Base-by-base conservation (phyloP, 1,284 basidiomycete species). In the Phaffia rhodozyma region DNA sequence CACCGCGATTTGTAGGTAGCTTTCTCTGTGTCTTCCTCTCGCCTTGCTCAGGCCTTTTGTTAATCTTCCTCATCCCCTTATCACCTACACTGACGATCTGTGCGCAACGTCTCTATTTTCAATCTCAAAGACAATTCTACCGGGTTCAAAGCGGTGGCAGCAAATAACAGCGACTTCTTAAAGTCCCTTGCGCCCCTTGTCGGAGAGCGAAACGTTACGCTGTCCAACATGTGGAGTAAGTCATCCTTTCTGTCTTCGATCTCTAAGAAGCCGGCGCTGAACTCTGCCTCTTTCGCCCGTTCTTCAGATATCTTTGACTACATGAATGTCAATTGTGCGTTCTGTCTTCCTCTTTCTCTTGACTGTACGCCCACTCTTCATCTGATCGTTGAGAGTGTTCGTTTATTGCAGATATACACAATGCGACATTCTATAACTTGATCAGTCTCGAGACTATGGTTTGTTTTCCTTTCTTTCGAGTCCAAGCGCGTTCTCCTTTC, bases 401-500 rank as follows among this genome's bases (percentile, higher is more conserved):
- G 52, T 32, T 57, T 5, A n/a, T 27, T 48, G n/a, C 13, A n/a
- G 47, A 86, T 68, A 81, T 81, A 60, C 86, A 91, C 79, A 88
- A 90, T 80, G 82, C 81, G 75, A 85, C 84, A 23, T 89, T 84
- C 68, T 83, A 84, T 9, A 79, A 84, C 76, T 82, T 83, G 68
- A 82, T 86, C 52, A 84, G 85, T 29, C 84, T 86, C 20, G 83
- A 80, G 21, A 79, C 83, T 73, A 68, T 84, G 63, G 65, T 67
- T 34, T 21, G 66, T 58, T 18, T 43, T 48, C 20, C 4, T 47
- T 25, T 48, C 23, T 38, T 49, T 32, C 50, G 16, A 6, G 1
- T 32, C 20, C 52, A n/a, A 27, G 7, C 11, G 20, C 25, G 23
- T 54, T 25, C 23, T 38, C 6, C 21, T 23, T 9, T 6, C n/a